Base-by-base conservation (phyloP, 371 early-diverging fungal genomes). In the Thermomucor indicae-seudaticae region DNA sequence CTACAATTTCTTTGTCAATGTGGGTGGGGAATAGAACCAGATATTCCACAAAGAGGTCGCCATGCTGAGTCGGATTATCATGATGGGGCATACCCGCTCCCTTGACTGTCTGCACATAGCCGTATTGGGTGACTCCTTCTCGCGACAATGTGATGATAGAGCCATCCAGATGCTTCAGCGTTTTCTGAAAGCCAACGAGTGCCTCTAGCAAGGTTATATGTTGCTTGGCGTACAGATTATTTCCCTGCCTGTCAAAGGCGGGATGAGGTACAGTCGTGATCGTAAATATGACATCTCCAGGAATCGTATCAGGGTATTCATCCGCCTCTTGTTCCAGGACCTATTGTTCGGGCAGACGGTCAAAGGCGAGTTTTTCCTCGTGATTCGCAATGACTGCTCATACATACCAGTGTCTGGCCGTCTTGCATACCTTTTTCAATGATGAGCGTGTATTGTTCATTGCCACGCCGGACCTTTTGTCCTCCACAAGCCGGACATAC, bases 291-390 rank as follows among this genome's bases (percentile, higher is more conserved):
- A 97, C 75, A 51, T 96, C 90, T 4, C 97, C 98, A 19, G 96
- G 83, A 39, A 77, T 60, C 4, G 80, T 73, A 41, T 97, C 98
- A 14, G 98, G 96, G 27, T 79, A 72, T 60, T 96, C 89, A 69
- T 99, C 97, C 12, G 82, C 92, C 66, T 95, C 97, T 41, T 87
- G 83, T 43, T 96, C 95, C 57, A 95, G 86, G 11, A 75, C 49
- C 74, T 74, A 4, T 0, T n/a, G n/a, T n/a, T n/a, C n/a, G n/a
- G n/a, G n/a, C n/a, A n/a, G n/a, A n/a, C n/a, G n/a, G n/a, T n/a
- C n/a, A n/a, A n/a, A n/a, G n/a, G n/a, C n/a, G n/a, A n/a, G n/a
- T n/a, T n/a, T n/a, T n/a, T n/a, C n/a, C n/a, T n/a, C n/a, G n/a
- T n/a, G n/a, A n/a, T n/a, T n/a, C n/a, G n/a, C n/a, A 7, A 22